Percentiles rank a stretch among this genome's conserved stretches.
Evolutionary conservation across 306 rosid genomes (phyloP).

Genomic region (Dicorynia guianensis): DNA sequence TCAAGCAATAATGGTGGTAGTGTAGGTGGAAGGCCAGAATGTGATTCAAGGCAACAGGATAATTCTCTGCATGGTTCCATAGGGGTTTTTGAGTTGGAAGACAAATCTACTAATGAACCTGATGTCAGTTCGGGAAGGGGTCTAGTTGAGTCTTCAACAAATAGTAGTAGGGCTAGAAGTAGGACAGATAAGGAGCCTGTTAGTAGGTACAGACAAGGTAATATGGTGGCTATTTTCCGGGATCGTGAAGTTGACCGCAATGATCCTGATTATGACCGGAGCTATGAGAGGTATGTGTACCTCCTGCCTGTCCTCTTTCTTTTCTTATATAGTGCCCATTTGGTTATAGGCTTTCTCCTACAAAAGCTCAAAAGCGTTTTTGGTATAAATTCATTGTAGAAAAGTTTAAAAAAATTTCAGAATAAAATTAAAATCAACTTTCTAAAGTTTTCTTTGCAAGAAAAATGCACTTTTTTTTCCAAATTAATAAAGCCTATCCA

Average conservation of each 20-base stretch:
- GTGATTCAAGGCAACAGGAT: constrained; percentile 71
- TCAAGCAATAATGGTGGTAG: constrained; percentile 54
- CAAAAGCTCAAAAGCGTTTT: no score
- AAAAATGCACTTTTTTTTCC: no score
- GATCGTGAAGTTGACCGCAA: constrained; percentile 91
- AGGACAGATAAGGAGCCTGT: constrained; percentile 82
- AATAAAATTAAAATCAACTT: no score
- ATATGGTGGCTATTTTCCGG: constrained; percentile 91
- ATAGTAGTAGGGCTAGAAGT: constrained; percentile 79
- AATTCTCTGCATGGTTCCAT: constrained; percentile 58
- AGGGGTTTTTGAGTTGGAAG: constrained; percentile 68
- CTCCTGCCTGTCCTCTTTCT: neutral
- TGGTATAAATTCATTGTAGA: no score
- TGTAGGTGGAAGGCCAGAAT: constrained; percentile 65
- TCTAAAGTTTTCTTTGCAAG: no score
- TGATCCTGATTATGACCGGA: constrained; percentile 97
- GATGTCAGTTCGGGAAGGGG: constrained; percentile 68
- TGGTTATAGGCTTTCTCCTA: no score
- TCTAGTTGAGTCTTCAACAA: no score
- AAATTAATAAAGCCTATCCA: no score
- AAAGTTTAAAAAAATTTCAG: no score
- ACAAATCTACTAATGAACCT: constrained; percentile 56
- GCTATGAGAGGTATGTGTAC: constrained; percentile 73
- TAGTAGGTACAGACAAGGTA: constrained; percentile 79
- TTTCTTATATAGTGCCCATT: no score